Evolutionary conservation across 2,329 filamentous ascomycete genomes (phyloP).

Genomic region (Botrytis squamosa): DNA sequence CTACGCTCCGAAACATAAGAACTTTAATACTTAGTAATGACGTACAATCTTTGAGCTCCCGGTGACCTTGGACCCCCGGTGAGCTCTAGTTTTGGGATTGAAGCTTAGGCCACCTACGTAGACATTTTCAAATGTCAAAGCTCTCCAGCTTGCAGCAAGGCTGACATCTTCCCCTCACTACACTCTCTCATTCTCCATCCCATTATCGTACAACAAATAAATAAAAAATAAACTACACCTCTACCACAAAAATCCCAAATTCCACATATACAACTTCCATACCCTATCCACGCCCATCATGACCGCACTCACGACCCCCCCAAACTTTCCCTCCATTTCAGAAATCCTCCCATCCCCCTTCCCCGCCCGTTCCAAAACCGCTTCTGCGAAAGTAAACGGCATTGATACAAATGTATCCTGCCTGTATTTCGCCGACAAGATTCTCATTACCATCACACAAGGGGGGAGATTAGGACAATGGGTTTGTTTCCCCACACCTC

Average conservation of each 20-base stretch:
- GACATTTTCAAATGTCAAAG: background rate
- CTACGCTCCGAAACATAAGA: background rate
- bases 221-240: background rate
- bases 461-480: conserved; percentile 85
- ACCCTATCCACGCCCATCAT: background rate
- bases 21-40: background rate
- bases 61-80: too few relatives aligned
- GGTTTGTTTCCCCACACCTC: conserved; percentile 51
- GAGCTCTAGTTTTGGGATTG: background rate
- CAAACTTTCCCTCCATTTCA: background rate
- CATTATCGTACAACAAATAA: background rate
- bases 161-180: background rate
- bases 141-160: conserved; percentile 4
- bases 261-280: background rate
- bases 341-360: conserved; percentile 31
- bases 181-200: too few relatives aligned
- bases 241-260: too few relatives aligned
- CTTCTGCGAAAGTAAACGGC: conserved; percentile 64
- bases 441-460: conserved; percentile 86
- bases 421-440: conserved; percentile 82
- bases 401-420: conserved; percentile 69
- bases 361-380: conserved; percentile 35
- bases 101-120: background rate
- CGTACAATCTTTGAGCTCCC: background rate
- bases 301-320: background rate